phyloP scores from a whole-genome alignment of 768 basidiomycete genomes.

The Leccinum subtestaceum region DNA sequence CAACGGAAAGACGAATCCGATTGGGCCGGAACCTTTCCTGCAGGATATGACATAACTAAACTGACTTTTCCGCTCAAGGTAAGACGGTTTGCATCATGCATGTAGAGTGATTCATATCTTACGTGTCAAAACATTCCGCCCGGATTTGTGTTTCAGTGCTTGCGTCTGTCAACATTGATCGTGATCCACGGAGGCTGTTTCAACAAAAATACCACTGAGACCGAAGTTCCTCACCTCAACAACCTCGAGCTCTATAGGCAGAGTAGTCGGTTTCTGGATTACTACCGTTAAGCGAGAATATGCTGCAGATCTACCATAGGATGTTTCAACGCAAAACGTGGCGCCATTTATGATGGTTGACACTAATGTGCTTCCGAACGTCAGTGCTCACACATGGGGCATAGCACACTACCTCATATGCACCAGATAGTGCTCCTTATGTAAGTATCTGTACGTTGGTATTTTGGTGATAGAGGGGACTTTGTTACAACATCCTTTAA shows the following conservation, averaged over 20 bases:
- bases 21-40: not conserved
- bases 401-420: not conserved
- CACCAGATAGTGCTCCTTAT: not conserved
- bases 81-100: not conserved
- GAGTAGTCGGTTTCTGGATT: constrained; percentile 45
- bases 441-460: too few relatives aligned
- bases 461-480: too few relatives aligned
- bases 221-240: constrained; percentile 43
- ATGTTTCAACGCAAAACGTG: constrained; percentile 54
- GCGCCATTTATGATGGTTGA: constrained; percentile 46
- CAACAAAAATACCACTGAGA: constrained; percentile 49
- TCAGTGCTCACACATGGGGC: not conserved
- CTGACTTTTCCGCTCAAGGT: not conserved
- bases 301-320: constrained; percentile 37
- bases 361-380: constrained; percentile 24
- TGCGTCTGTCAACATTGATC: constrained; percentile 35
- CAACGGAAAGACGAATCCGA: not conserved
- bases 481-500: too few relatives aligned
- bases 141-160: not conserved
- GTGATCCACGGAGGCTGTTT: constrained; percentile 49
- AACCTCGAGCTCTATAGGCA: constrained; percentile 30
- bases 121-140: not conserved
- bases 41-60: not conserved
- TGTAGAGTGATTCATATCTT: not conserved
- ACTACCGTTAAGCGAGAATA: not conserved